A percentile compares a stretch with the other conserved stretches of the same genome.
Evolutionary conservation across 108 stramenopile species (phyloP).

Genomic region (Mayamaea pseudoterrestris): DNA sequence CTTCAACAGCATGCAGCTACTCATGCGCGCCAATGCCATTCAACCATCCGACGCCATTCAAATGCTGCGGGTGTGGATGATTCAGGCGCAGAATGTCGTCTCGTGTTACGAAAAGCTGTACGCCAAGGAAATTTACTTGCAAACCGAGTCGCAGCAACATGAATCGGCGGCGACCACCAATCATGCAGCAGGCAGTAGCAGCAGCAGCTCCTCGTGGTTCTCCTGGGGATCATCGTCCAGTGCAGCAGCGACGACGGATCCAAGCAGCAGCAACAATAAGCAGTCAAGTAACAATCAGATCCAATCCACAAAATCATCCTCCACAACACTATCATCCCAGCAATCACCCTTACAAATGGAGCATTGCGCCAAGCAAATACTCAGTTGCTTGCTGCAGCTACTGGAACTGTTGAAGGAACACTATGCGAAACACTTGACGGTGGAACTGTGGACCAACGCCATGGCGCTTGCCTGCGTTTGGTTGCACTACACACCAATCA

Average conservation of each 20-base stretch:
- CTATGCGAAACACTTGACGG: constrained; percentile 11
- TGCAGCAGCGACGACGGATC: neutral
- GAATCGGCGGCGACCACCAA: neutral
- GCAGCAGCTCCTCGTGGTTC: constrained; percentile 1
- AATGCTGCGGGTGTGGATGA: constrained; percentile 61
- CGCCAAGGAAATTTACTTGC: constrained; percentile 4
- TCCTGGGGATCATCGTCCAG: constrained; percentile 1
- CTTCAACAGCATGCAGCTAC: constrained; percentile 48
- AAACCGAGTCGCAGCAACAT: neutral
- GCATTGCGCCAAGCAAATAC: constrained; percentile 33
- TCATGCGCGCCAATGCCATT: constrained; percentile 75
- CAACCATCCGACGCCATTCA: constrained; percentile 55
- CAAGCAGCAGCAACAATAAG: neutral
- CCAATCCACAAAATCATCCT: constrained; percentile 7
- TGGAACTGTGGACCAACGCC: constrained; percentile 30
- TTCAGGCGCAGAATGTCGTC: constrained; percentile 58
- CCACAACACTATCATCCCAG: constrained; percentile 16
- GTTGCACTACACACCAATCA: constrained; percentile 7
- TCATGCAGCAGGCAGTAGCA: neutral
- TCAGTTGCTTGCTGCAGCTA: constrained; percentile 31
- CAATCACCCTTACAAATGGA: constrained; percentile 22
- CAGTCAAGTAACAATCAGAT: constrained; percentile 5
- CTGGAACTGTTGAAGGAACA: constrained; percentile 17
- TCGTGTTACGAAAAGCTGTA: constrained; percentile 17
- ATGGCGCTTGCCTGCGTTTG: constrained; percentile 28